Evolutionary conservation across 2,329 filamentous ascomycete species (phyloP).

Genomic region (Aspergillus novoparasiticus): DNA sequence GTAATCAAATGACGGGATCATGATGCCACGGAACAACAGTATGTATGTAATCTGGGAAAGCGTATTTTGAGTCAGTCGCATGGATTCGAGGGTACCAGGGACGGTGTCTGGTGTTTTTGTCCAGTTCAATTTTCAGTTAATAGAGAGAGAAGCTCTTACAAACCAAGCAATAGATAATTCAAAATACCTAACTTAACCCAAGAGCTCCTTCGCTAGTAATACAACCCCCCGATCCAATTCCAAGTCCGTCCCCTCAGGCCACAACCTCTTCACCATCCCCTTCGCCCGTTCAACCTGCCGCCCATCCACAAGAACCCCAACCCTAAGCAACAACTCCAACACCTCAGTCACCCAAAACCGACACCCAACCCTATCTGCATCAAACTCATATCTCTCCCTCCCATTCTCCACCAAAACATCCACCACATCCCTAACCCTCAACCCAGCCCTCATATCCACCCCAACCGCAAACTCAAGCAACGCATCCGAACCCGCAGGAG

Average conservation of each 20-base stretch:
- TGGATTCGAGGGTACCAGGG: conserved; percentile 3
- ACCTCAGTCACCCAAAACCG: neutral
- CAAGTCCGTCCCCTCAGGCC: neutral
- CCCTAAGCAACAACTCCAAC: neutral
- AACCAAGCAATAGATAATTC: neutral
- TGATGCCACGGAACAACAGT: conserved; percentile 33
- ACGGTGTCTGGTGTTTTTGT: conserved; percentile 17
- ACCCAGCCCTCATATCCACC: neutral
- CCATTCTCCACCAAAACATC: neutral
- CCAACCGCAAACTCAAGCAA: neutral
- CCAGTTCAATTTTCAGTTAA: neutral
- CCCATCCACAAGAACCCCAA: neutral
- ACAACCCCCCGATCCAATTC: neutral
- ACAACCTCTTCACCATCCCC: neutral
- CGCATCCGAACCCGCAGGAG: neutral
- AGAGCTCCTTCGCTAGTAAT: neutral
- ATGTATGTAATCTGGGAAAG: conserved; percentile 22
- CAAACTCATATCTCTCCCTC: neutral
- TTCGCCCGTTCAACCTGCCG: neutral
- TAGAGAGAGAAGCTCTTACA: neutral
- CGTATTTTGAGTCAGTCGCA: neutral
- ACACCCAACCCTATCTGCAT: neutral
- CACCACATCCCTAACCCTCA: neutral
- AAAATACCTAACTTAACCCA: neutral
- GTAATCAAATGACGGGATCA: conserved; percentile 28